These are phyloP conservation scores for Starmera dryadoides DNA, from an alignment of 805 yeast species.

Conservation along the genomic window DNA sequence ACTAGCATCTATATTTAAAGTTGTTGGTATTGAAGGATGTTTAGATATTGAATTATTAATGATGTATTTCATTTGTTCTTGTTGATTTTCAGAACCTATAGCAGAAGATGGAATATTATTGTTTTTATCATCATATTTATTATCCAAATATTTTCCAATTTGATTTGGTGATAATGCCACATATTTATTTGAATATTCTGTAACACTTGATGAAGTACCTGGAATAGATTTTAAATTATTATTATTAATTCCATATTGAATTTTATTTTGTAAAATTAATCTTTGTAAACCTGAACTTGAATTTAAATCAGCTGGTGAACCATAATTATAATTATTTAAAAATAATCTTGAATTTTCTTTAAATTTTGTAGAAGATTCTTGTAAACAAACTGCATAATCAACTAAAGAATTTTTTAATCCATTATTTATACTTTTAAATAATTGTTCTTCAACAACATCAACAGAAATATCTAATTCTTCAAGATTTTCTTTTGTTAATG, in stretches of 20 bases:
- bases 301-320: background rate
- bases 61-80: no score
- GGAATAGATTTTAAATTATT: background rate
- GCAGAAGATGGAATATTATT: background rate
- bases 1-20: background rate
- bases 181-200: constrained; percentile 4
- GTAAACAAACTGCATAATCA: constrained; percentile 29
- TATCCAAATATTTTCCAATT: constrained; percentile 13
- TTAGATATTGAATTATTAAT: no score
- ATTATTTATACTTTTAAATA: constrained; percentile 36
- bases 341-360: constrained; percentile 14
- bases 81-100: background rate
- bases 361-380: constrained; percentile 10
- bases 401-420: constrained; percentile 37
- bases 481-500: constrained; percentile 39
- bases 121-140: constrained; percentile 4
- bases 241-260: background rate
- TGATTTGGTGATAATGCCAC: constrained; percentile 11
- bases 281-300: constrained; percentile 16
- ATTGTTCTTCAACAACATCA: constrained; percentile 47
- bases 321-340: constrained; percentile 9
- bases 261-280: constrained; percentile 17
- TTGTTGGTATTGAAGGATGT: background rate
- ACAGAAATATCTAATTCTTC: constrained; percentile 44
- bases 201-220: background rate